A percentile compares a stretch with the other conserved stretches of the same genome.
These are phyloP conservation scores for Nitzschia putrida DNA, from an alignment of 108 stramenopile genomes.

Conservation along the genomic window DNA sequence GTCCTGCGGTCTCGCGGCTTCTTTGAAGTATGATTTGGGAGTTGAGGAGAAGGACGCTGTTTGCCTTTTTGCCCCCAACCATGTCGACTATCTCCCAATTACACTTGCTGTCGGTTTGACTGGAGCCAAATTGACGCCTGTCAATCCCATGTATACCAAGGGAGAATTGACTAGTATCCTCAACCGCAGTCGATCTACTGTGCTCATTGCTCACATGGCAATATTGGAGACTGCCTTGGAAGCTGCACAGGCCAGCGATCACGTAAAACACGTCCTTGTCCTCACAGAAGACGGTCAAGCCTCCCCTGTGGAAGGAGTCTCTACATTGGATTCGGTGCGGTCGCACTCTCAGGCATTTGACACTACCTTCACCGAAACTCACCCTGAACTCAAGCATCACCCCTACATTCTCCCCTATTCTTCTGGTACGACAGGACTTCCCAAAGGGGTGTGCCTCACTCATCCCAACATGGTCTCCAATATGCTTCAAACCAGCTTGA, in stretches of 20 bases:
- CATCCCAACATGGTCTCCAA: slow-evolving; percentile 86
- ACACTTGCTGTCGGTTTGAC: slow-evolving; percentile 67
- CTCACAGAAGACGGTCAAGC: slow-evolving; percentile 60
- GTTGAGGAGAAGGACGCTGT: slow-evolving; percentile 59
- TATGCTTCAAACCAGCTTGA: slow-evolving; percentile 62
- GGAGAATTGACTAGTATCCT: slow-evolving; percentile 66
- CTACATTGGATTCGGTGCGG: slow-evolving; percentile 51
- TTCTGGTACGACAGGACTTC: slow-evolving; percentile 92
- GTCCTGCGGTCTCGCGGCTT: slow-evolving; percentile 52
- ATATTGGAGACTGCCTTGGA: slow-evolving; percentile 68
- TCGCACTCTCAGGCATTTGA: slow-evolving; percentile 33
- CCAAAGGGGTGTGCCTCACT: slow-evolving; percentile 90
- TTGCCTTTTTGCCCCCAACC: slow-evolving; percentile 85
- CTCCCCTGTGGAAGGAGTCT: slow-evolving; percentile 51
- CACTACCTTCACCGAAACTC: slow-evolving; percentile 40
- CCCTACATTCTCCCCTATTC: slow-evolving; percentile 86
- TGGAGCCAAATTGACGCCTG: slow-evolving; percentile 76
- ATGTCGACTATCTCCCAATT: slow-evolving; percentile 84
- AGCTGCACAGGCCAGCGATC: slow-evolving; percentile 46
- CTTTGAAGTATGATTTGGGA: slow-evolving; percentile 48
- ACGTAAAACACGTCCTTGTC: slow-evolving; percentile 65
- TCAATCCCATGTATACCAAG: slow-evolving; percentile 80
- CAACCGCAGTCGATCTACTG: slow-evolving; percentile 52
- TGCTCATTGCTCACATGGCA: slow-evolving; percentile 69
- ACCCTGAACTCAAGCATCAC: slow-evolving; percentile 49